A percentile compares a stretch with the other conserved stretches of the same genome.
Evolutionary conservation across 2,329 filamentous ascomycete species (phyloP).

Genomic region (Colletotrichum sojae): DNA sequence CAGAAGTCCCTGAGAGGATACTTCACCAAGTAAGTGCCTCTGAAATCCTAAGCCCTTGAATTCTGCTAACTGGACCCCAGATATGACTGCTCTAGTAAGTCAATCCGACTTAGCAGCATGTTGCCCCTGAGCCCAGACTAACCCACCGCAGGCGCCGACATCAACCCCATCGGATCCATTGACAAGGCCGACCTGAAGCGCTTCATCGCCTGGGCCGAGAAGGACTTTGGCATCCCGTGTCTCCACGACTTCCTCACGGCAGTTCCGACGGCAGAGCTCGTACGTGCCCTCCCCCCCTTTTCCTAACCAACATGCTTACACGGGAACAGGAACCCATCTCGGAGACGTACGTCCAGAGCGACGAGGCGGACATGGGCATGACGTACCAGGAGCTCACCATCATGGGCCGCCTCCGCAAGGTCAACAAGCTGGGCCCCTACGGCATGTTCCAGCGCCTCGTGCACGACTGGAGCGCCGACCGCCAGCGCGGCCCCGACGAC

Average conservation of each 20-base stretch:
- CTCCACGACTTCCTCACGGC: slow-evolving; percentile 77
- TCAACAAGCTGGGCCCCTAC: slow-evolving; percentile 62
- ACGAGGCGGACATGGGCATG: slow-evolving; percentile 68
- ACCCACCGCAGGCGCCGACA: slow-evolving; percentile 44
- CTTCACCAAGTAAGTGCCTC: slow-evolving; percentile 71
- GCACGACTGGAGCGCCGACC: slow-evolving; percentile 59
- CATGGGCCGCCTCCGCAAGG: slow-evolving; percentile 58
- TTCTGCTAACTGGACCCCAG: slow-evolving; percentile 8
- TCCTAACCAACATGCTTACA: not conserved
- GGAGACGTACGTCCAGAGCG: slow-evolving; percentile 66
- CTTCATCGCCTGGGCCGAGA: slow-evolving; percentile 77
- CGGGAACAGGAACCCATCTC: slow-evolving; percentile 70
- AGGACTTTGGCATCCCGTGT: slow-evolving; percentile 73
- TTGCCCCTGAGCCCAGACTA: slow-evolving; percentile 3
- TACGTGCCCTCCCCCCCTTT: slow-evolving; percentile 34
- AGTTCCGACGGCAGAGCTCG: slow-evolving; percentile 72
- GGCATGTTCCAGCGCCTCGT: slow-evolving; percentile 62
- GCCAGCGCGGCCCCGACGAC: slow-evolving; percentile 46
- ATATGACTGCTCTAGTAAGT: slow-evolving; percentile 40
- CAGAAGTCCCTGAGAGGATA: slow-evolving; percentile 54
- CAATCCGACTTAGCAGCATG: not conserved
- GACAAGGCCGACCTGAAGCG: slow-evolving; percentile 78
- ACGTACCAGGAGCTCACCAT: slow-evolving; percentile 62
- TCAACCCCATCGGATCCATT: slow-evolving; percentile 75
- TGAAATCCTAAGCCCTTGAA: not conserved